Evolutionary conservation across 1,284 basidiomycete genomes (phyloP).

Genomic region (Marasmius sp.): DNA sequence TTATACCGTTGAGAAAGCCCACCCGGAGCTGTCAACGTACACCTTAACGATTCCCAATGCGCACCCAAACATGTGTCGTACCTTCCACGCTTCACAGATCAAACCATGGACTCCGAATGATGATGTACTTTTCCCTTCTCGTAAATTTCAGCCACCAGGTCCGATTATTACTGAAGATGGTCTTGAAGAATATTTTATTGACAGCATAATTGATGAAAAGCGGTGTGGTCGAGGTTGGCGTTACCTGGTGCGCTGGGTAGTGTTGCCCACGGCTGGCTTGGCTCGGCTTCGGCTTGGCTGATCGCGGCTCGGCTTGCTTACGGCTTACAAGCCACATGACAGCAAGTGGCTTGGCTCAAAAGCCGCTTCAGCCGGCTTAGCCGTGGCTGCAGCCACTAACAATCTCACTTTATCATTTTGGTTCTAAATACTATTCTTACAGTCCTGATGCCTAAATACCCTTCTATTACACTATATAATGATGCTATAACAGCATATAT

Average conservation of each 20-base stretch:
- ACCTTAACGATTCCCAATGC: conserved; percentile 18
- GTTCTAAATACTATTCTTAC: too few relatives aligned
- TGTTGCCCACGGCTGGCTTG: too few relatives aligned
- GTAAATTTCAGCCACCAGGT: not conserved
- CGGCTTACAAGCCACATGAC: too few relatives aligned
- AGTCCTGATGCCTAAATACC: too few relatives aligned
- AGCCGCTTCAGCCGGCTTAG: too few relatives aligned
- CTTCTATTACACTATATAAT: too few relatives aligned
- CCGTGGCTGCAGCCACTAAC: too few relatives aligned
- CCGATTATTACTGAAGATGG: conserved; percentile 13
- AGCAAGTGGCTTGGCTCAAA: too few relatives aligned
- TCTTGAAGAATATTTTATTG: conserved; percentile 1
- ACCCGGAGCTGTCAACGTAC: conserved; percentile 21
- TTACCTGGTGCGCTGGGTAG: conserved; percentile 8
- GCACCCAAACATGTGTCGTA: conserved; percentile 13
- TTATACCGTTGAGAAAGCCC: conserved; percentile 1
- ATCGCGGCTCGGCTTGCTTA: too few relatives aligned
- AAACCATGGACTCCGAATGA: conserved; percentile 11
- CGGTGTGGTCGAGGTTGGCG: not conserved
- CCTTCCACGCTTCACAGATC: conserved; percentile 24
- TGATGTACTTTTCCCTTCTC: conserved; percentile 9
- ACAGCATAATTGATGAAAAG: not conserved
- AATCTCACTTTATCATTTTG: too few relatives aligned
- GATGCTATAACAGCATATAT: too few relatives aligned
- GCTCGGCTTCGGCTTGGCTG: too few relatives aligned